A percentile compares a stretch with the other conserved stretches of the same genome.
These are phyloP conservation scores for Gentiana macrophylla DNA, from an alignment of 257 asterid species.

Conservation along the genomic window DNA sequence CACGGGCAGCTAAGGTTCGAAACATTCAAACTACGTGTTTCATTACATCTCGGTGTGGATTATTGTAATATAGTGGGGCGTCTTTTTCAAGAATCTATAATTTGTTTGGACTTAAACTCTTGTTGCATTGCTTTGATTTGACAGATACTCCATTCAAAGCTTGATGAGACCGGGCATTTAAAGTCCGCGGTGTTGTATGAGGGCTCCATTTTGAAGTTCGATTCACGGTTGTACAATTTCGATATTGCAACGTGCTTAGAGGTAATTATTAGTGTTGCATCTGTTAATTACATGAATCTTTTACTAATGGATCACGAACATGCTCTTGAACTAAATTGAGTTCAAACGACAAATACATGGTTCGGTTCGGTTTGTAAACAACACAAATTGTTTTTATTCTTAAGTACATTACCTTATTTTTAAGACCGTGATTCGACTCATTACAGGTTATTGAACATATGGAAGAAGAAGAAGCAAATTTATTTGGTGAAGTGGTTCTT, in stretches of 20 bases:
- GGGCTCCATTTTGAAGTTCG: constrained; percentile 66
- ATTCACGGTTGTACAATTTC: constrained; percentile 56
- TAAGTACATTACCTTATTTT: too few relatives aligned
- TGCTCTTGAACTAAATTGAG: too few relatives aligned
- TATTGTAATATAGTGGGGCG: too few relatives aligned
- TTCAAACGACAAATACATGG: too few relatives aligned
- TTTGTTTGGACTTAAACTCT: too few relatives aligned
- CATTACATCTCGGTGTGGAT: too few relatives aligned
- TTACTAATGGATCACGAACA: too few relatives aligned
- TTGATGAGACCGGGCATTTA: constrained; percentile 34
- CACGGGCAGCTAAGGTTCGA: constrained; percentile 89
- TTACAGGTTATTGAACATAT: constrained; percentile 85
- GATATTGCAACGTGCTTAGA: constrained; percentile 97
- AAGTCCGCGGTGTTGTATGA: constrained; percentile 59
- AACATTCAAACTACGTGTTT: constrained; percentile 2
- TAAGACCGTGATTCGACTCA: background rate
- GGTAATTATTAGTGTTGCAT: constrained; percentile 33
- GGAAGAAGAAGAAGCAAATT: constrained; percentile 82
- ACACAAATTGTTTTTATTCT: too few relatives aligned
- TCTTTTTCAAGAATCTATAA: too few relatives aligned
- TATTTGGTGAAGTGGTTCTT: constrained; percentile 69
- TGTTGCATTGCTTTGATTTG: constrained; percentile 3
- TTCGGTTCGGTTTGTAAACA: too few relatives aligned
- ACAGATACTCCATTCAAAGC: constrained; percentile 74
- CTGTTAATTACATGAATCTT: background rate